A percentile compares a stretch with the other conserved stretches of the same genome.
Evolutionary conservation across 768 basidiomycete species (phyloP).

Genomic region (Pisolithus albus): DNA sequence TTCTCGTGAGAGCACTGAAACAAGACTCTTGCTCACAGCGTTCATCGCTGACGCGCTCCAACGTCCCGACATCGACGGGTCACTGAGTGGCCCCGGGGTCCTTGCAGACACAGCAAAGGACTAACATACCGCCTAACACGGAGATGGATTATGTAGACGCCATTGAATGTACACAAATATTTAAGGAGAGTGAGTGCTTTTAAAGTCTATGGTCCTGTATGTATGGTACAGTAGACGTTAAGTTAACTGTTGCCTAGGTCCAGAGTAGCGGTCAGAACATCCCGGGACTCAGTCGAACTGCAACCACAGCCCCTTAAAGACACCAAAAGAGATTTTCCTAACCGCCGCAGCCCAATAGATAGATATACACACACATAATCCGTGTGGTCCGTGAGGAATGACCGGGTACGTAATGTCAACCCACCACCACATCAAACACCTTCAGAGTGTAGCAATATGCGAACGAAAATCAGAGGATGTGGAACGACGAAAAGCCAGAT

Average conservation of each 20-base stretch:
- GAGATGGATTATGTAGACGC: background rate
- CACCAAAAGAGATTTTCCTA: background rate
- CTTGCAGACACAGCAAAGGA: too few relatives aligned
- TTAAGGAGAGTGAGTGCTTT: background rate
- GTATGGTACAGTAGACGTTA: background rate
- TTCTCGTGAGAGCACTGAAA: too few relatives aligned
- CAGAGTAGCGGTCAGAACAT: background rate
- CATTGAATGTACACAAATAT: background rate
- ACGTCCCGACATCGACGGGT: too few relatives aligned
- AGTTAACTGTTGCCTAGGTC: background rate
- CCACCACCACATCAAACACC: background rate
- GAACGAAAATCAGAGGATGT: slow-evolving; percentile 15
- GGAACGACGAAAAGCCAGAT: slow-evolving; percentile 1
- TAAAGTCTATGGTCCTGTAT: background rate
- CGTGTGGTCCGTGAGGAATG: background rate
- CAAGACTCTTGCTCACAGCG: too few relatives aligned
- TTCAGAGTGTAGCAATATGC: background rate
- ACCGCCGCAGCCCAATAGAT: background rate
- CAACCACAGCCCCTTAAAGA: background rate
- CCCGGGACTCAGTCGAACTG: background rate
- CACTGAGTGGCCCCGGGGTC: too few relatives aligned
- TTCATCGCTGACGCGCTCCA: too few relatives aligned
- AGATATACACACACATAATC: background rate
- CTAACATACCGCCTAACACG: too few relatives aligned
- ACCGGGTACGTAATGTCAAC: background rate